These are phyloP conservation scores for Sphenostylis stenocarpa DNA, from an alignment of 306 rosid species.

Conservation along the genomic window DNA sequence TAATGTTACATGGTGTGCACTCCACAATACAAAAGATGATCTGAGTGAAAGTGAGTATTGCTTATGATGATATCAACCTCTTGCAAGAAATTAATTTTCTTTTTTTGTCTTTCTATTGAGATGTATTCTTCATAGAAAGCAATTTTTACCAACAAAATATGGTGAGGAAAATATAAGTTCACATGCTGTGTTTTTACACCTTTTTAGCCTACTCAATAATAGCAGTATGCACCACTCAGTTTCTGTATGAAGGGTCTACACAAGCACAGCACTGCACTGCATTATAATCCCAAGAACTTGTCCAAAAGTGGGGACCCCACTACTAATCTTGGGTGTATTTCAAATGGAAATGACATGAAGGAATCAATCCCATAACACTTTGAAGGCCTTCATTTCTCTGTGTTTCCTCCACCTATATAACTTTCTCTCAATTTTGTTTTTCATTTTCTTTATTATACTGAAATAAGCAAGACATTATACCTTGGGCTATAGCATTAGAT, in stretches of 20 bases:
- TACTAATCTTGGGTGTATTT: not conserved
- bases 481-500: slow-evolving; percentile 6
- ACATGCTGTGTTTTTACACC: slow-evolving; percentile 32
- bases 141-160: not conserved
- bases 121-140: not conserved
- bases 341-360: slow-evolving; percentile 23
- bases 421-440: not conserved
- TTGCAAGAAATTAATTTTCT: not conserved
- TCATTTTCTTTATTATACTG: not conserved
- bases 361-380: slow-evolving; percentile 34
- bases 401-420: slow-evolving; percentile 17
- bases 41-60: not conserved
- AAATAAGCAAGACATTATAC: slow-evolving; percentile 8
- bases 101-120: slow-evolving; percentile 13
- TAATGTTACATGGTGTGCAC: slow-evolving; percentile 18
- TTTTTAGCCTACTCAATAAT: not conserved
- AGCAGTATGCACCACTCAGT: not conserved
- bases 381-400: not conserved
- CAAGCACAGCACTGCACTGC: slow-evolving; percentile 15
- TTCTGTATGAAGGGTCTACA: not conserved
- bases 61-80: not conserved
- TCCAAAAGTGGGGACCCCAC: slow-evolving; percentile 21
- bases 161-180: slow-evolving; percentile 7
- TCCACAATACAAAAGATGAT: not conserved
- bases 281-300: not conserved